phyloP scores from a whole-genome alignment of 306 rosid genomes.

The Cucumis melo region DNA sequence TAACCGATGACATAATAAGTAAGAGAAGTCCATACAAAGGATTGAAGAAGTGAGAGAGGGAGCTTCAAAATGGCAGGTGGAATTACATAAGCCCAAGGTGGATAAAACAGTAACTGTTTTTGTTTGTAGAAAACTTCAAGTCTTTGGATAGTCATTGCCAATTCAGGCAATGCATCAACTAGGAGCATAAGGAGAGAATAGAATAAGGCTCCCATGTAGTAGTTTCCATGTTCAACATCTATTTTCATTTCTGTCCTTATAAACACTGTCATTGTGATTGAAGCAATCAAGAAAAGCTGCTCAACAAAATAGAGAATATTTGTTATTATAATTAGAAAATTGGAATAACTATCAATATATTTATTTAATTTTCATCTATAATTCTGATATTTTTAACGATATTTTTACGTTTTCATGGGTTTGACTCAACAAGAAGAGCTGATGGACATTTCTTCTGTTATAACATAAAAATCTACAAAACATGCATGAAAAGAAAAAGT shows the following conservation, averaged over 20 bases:
- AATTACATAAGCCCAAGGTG: constrained; percentile 43
- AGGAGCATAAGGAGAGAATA: constrained; percentile 18
- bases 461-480: too few species aligned
- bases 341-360: too few species aligned
- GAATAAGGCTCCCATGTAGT: constrained; percentile 32
- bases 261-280: constrained; percentile 37
- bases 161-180: constrained; percentile 28
- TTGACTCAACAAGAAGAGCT: too few species aligned
- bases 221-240: constrained; percentile 18
- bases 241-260: constrained; percentile 22
- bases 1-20: constrained; percentile 41
- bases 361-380: too few species aligned
- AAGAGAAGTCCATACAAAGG: constrained; percentile 33
- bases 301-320: too few species aligned
- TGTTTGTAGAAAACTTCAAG: constrained; percentile 36
- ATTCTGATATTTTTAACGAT: too few species aligned
- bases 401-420: too few species aligned
- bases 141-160: constrained; percentile 29
- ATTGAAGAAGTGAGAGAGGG: constrained; percentile 28
- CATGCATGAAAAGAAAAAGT: too few species aligned
- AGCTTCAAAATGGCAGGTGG: constrained; percentile 30
- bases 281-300: constrained; percentile 21
- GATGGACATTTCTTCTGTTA: too few species aligned
- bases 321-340: too few species aligned
- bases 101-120: constrained; percentile 21